Conservation (phyloP, 2,329 filamentous ascomycete species). For the Monilinia vaccinii-corymbosi region DNA sequence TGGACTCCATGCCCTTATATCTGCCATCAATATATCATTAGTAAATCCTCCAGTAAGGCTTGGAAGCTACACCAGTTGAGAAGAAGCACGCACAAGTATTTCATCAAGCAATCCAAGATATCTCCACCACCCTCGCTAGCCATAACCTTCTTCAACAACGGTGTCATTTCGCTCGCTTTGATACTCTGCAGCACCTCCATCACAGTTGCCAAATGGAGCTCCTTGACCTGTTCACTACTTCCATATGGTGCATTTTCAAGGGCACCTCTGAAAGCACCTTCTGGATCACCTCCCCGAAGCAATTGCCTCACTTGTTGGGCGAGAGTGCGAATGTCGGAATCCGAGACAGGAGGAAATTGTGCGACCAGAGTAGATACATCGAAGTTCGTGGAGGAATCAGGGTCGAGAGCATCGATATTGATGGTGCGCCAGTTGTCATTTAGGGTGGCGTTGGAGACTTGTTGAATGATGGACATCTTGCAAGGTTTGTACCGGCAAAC, state of each 20-base stretch:
- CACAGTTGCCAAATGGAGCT: constrained; percentile 78
- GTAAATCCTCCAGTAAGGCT: neutral
- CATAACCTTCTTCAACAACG: constrained; percentile 76
- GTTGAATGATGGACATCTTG: constrained; percentile 58
- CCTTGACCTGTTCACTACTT: constrained; percentile 52
- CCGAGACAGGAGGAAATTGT: constrained; percentile 62
- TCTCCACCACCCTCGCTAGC: constrained; percentile 70
- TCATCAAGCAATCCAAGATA: constrained; percentile 87
- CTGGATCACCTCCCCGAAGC: constrained; percentile 74
- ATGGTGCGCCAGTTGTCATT: constrained; percentile 73
- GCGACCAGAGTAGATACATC: constrained; percentile 73
- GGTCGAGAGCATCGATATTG: constrained; percentile 85
- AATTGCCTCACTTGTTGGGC: constrained; percentile 79
- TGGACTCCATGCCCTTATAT: constrained; percentile 77
- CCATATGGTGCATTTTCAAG: constrained; percentile 78
- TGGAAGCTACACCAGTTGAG: neutral
- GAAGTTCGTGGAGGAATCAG: constrained; percentile 87
- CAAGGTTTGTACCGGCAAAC: neutral
- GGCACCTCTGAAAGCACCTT: constrained; percentile 76
- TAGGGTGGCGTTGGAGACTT: constrained; percentile 51
- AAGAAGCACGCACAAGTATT: constrained; percentile 68
- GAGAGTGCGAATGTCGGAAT: constrained; percentile 69
- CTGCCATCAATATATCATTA: constrained; percentile 34
- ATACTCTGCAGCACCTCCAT: constrained; percentile 93
- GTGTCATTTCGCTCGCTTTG: constrained; percentile 90